These are phyloP conservation scores for Diutina ranongensis DNA, from an alignment of 1,139 yeast genomes.

Conservation along the genomic window DNA sequence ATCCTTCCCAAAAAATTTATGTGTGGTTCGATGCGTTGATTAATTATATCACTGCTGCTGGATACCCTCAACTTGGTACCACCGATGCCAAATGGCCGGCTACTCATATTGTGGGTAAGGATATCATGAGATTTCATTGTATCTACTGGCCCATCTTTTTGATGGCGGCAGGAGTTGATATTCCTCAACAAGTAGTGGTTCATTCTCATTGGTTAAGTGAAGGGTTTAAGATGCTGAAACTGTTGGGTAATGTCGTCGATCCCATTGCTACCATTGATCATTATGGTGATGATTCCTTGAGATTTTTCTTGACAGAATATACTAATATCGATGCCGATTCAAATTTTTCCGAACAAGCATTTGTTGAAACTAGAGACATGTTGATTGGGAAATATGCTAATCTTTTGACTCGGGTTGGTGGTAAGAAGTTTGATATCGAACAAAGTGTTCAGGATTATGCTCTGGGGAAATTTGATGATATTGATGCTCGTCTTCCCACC, in stretches of 20 bases:
- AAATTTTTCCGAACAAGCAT: constrained; percentile 55
- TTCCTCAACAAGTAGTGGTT: constrained; percentile 69
- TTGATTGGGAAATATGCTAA: constrained; percentile 81
- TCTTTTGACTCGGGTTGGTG: constrained; percentile 61
- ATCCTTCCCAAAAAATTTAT: constrained; percentile 65
- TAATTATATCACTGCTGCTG: constrained; percentile 70
- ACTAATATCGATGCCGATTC: constrained; percentile 70
- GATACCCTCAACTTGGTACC: constrained; percentile 33
- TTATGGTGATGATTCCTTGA: constrained; percentile 63
- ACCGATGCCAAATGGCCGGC: constrained; percentile 39
- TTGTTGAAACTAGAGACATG: constrained; percentile 47
- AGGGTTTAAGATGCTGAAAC: constrained; percentile 89
- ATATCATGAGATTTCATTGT: constrained; percentile 78
- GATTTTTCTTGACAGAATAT: constrained; percentile 69
- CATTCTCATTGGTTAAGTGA: constrained; percentile 93
- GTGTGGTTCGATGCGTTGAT: constrained; percentile 97
- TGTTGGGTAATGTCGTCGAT: constrained; percentile 92
- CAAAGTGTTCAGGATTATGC: constrained; percentile 23
- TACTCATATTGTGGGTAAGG: constrained; percentile 84
- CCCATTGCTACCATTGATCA: constrained; percentile 51
- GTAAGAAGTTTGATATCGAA: constrained; percentile 51
- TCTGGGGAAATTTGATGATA: constrained; percentile 15
- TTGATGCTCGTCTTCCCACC: constrained; percentile 16
- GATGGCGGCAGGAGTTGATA: constrained; percentile 63
- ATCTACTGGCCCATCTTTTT: constrained; percentile 92